Base-by-base conservation (phyloP, 805 yeast genomes). In the Saccharomycopsis olivae region DNA sequence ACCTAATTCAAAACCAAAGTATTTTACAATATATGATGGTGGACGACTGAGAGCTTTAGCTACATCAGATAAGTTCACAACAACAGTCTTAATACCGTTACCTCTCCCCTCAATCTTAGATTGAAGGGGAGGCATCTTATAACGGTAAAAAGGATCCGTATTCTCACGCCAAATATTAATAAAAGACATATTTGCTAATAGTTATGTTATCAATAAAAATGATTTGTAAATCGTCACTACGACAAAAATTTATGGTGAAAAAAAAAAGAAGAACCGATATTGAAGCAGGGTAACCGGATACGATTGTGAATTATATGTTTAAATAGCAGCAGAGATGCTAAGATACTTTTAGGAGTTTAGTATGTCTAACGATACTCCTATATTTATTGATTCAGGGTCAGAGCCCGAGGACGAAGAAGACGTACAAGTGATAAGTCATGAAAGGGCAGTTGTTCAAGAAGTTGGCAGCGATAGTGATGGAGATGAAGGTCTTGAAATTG, bases 71-170 rank as follows among this genome's bases (percentile, higher is more conserved):
- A 86, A 76, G 64, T 92, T 92, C 51, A 86, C 75, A 42, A 92
- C 79, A 40, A 89, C 94, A 18, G 98, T 92, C 62, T 87, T 88
- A 65, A 92, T 92, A 78, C 98, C 98, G 67, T 92, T 92, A 68
- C 98, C 98, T 60, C 95, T 76, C 62, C 98, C 98, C 68, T 92
- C 97, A 50, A 85, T 85, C 72, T 92, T 92, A 52, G 96, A 84
- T 66, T 84, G 94, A 64, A 92, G 80, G 32, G 94, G 82, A 58
- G 98, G 98, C 98, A 92, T 92, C 69, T 92, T 92, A 66, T 92
- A 92, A 69, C 98, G 95, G 77, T 92, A 92, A 63, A 92, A 92
- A 33, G 96, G 96, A 68, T 92, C 98, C 56, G 82, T 78, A 69
- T 89, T 92, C 57, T 87, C 96, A 70, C 98, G 87, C 63, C 95